phyloP scores from a whole-genome alignment of 225 moss, liverwort and hornwort genomes.

The Takakia lepidozioides region DNA sequence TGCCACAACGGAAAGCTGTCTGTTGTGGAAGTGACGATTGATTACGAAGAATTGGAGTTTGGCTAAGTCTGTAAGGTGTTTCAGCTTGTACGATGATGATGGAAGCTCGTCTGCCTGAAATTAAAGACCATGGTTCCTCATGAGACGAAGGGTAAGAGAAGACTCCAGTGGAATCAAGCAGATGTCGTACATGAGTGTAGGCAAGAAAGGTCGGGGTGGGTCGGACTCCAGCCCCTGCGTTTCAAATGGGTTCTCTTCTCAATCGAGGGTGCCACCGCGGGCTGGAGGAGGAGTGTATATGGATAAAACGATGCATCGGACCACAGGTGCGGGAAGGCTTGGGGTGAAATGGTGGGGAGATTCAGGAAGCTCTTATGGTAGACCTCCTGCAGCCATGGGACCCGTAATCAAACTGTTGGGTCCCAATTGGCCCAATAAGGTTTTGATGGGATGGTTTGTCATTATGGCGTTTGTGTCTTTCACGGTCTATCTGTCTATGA shows the following conservation, averaged over 20 bases:
- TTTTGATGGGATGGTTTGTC: constrained; percentile 30
- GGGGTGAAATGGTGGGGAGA: constrained; percentile 53
- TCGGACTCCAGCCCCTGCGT: constrained; percentile 60
- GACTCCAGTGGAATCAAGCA: too few species aligned
- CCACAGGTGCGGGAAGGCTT: constrained; percentile 40
- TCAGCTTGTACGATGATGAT: too few species aligned
- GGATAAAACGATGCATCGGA: constrained; percentile 19
- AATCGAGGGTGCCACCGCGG: constrained; percentile 43
- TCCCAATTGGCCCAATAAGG: constrained; percentile 47
- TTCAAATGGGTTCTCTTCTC: constrained; percentile 21
- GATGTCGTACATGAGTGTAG: too few species aligned
- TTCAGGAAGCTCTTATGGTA: constrained; percentile 25
- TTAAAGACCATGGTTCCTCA: too few species aligned
- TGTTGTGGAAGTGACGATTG: too few species aligned
- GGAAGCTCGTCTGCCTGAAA: too few species aligned
- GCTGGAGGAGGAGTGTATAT: constrained; percentile 45
- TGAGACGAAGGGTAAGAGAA: too few species aligned
- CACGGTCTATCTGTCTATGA: constrained; percentile 43
- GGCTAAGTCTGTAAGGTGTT: too few species aligned
- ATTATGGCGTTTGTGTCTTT: constrained; percentile 37
- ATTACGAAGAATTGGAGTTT: too few species aligned
- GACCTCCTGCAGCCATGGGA: too few species aligned
- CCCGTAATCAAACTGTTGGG: constrained; percentile 3
- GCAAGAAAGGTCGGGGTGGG: constrained; percentile 3
- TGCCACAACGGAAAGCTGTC: too few species aligned